Conservation (phyloP, 768 basidiomycete genomes). For the Agaricus subrufescens region DNA sequence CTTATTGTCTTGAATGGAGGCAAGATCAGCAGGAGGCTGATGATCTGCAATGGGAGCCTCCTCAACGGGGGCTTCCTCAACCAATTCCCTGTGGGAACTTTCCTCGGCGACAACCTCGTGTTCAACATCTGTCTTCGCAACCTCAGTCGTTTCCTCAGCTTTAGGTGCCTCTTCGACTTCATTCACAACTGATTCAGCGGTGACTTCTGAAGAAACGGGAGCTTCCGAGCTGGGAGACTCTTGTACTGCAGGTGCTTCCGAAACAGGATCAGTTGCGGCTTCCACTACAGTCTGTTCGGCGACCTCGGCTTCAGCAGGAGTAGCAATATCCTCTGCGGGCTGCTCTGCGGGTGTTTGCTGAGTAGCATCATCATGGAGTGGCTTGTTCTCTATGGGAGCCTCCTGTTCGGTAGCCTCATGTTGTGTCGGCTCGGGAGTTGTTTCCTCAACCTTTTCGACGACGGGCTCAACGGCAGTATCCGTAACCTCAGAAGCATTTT, state of each 20-base stretch:
- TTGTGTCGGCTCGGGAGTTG: background rate
- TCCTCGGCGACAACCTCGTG: background rate
- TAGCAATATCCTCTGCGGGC: background rate
- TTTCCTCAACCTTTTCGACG: background rate
- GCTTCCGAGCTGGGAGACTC: background rate
- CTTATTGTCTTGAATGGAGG: too few relatives aligned
- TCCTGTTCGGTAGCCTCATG: background rate
- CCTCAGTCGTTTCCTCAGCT: too few relatives aligned
- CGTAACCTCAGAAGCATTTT: background rate
- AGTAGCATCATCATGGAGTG: background rate
- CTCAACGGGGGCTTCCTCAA: background rate
- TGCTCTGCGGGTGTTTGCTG: background rate
- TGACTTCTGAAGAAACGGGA: background rate
- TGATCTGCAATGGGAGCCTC: background rate
- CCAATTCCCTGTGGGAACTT: background rate
- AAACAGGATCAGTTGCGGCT: background rate
- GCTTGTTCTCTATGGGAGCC: background rate
- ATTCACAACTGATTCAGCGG: too few relatives aligned
- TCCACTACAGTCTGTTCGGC: background rate
- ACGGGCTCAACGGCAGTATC: background rate
- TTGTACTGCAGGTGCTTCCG: background rate
- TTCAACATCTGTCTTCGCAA: background rate
- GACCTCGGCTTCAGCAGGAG: background rate
- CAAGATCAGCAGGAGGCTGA: too few relatives aligned
- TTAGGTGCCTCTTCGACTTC: too few relatives aligned